Evolutionary conservation across 2,329 filamentous ascomycete species (phyloP).

Genomic region (Endoconidiophora laricicola): DNA sequence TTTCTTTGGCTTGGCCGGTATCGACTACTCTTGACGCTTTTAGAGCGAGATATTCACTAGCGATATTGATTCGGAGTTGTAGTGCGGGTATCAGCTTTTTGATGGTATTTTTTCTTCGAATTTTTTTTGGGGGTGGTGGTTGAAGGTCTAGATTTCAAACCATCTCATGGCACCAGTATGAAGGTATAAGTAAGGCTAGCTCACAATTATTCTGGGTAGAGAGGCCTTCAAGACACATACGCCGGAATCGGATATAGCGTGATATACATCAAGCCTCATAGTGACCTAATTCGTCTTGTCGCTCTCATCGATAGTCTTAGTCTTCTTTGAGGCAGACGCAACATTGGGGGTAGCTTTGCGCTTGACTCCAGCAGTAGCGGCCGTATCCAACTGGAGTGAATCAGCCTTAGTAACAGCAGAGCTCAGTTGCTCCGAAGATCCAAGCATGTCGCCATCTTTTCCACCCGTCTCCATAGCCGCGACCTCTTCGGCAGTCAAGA

Average conservation of each 20-base stretch:
- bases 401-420: slow-evolving; percentile 16
- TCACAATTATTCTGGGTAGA: too few relatives aligned
- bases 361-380: slow-evolving; percentile 31
- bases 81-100: too few relatives aligned
- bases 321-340: slow-evolving; percentile 37
- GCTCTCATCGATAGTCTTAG: slow-evolving; percentile 29
- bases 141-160: too few relatives aligned
- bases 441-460: slow-evolving; percentile 23
- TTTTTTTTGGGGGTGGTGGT: too few relatives aligned
- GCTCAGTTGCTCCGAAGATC: slow-evolving; percentile 13
- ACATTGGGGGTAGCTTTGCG: slow-evolving; percentile 40
- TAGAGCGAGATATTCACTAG: too few relatives aligned
- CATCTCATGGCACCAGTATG: too few relatives aligned
- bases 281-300: not conserved
- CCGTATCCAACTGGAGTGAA: slow-evolving; percentile 14
- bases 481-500: slow-evolving; percentile 91
- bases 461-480: slow-evolving; percentile 33
- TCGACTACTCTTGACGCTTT: too few relatives aligned
- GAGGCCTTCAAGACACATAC: slow-evolving; percentile 1
- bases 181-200: too few relatives aligned
- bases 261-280: slow-evolving; percentile 10
- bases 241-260: slow-evolving; percentile 11
- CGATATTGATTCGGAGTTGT: too few relatives aligned
- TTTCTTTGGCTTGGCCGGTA: too few relatives aligned
- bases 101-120: too few relatives aligned